phyloP scores from a whole-genome alignment of 129 eudicot genomes.

The Lonicera japonica region DNA sequence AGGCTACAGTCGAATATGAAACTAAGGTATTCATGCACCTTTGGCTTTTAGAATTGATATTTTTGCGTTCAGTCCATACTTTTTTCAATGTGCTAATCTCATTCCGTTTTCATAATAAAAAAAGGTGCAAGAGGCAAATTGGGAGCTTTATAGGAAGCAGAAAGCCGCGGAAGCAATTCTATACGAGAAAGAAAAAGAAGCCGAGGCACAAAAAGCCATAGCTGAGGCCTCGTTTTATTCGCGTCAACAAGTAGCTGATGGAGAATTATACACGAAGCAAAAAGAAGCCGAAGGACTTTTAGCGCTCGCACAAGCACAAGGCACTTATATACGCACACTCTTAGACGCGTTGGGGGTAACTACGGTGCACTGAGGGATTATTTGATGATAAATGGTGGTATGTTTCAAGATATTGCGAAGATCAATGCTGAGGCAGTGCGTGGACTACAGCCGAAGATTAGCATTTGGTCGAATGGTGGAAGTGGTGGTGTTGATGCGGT shows the following conservation, averaged over 20 bases:
- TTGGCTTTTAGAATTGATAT: no score
- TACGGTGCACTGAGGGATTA: constrained; percentile 24
- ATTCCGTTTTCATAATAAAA: neutral
- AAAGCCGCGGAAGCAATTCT: constrained; percentile 29
- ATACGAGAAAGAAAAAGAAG: constrained; percentile 24
- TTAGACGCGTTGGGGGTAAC: constrained; percentile 12
- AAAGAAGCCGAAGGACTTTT: constrained; percentile 33
- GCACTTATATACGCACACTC: constrained; percentile 14
- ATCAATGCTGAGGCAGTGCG: constrained; percentile 23
- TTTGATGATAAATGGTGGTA: constrained; percentile 25
- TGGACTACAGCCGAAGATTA: constrained; percentile 28
- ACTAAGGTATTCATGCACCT: constrained; percentile 17
- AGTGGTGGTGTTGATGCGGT: constrained; percentile 9
- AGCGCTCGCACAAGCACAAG: constrained; percentile 25
- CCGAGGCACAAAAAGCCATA: constrained; percentile 27
- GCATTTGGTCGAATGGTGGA: constrained; percentile 23
- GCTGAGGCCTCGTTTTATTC: constrained; percentile 21
- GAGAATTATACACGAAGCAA: constrained; percentile 25
- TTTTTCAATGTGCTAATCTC: no score
- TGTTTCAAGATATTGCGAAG: constrained; percentile 24
- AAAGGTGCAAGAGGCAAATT: constrained; percentile 37
- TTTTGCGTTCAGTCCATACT: no score
- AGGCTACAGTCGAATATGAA: constrained; percentile 37
- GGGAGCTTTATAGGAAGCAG: constrained; percentile 31
- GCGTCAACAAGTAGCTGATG: constrained; percentile 24